Base-by-base conservation (phyloP, 768 basidiomycete species). In the Galerina sulciceps region DNA sequence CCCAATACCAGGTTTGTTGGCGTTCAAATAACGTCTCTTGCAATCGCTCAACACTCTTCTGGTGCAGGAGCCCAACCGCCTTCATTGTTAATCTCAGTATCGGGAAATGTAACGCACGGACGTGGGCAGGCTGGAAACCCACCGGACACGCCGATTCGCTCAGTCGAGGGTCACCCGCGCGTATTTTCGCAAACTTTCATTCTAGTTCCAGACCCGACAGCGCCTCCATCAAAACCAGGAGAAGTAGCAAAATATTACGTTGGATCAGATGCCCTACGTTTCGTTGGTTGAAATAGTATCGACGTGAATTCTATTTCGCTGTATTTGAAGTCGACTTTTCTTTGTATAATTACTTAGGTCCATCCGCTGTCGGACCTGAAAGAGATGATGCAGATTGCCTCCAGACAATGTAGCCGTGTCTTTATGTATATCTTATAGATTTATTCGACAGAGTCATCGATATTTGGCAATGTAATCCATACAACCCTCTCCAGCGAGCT, bases 171-270 rank as follows among this genome's bases (percentile, higher is more conserved):
- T 10, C 90, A 92, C 38, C 88, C 93, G 8, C 85, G 93, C 38
- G 90, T 93, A 49, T 94, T 94, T 73, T 88, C 89, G 15, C 93
- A 94, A 72, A 90, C 91, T 6, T 94, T 94, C 67, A 85, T 94
- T 78, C 86, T 94, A 36, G 85, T 88, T 10, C 91, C 91, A 4
- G 91, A 93, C 68, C 78, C 90, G 3, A 79, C 78, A 42, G 85
- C 87, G 31, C 79, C 88, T 2, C 79, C 85, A 15, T 79, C 81
- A 1, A 87, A 86, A 59, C 79, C 82, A 4, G 90, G 88, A 56
- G 90, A 90, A 67, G 83, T 90, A 0, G 89, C 89, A 9, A 93
- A 90, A 69, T 94, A 94, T 69, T 94, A 89, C 67, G 78, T 94
- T 55, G 85, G 85, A 58, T 85, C 90, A 10, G 92, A 94, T 71